Conservation (phyloP, 108 stramenopile genomes). For the Cyclotella cryptica region DNA sequence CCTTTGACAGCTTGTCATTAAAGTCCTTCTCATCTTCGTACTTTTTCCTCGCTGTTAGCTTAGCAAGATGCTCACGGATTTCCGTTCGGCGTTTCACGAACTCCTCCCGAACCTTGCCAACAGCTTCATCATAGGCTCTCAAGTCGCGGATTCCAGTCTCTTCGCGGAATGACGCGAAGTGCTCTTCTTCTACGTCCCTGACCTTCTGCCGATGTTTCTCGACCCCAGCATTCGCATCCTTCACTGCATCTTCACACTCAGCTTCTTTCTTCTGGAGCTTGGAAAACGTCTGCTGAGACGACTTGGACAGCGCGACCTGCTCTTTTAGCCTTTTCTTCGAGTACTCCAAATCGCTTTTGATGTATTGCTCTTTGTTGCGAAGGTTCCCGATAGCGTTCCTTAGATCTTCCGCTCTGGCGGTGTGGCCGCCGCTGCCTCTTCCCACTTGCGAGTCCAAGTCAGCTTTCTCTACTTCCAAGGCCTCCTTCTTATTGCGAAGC, state of each 20-base stretch:
- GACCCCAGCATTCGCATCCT: constrained; percentile 55
- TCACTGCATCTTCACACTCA: constrained; percentile 59
- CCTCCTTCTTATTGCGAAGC: constrained; percentile 72
- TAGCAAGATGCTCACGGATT: constrained; percentile 78
- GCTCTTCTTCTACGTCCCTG: constrained; percentile 82
- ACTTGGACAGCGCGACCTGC: constrained; percentile 65
- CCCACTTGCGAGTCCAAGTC: constrained; percentile 65
- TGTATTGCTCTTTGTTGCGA: constrained; percentile 73
- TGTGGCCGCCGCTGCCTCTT: constrained; percentile 54
- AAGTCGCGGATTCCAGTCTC: constrained; percentile 84
- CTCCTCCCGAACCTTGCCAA: constrained; percentile 81
- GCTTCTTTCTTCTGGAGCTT: constrained; percentile 58
- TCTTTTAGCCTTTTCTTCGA: constrained; percentile 78
- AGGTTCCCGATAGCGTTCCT: constrained; percentile 74
- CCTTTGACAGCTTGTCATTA: constrained; percentile 61
- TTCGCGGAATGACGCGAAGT: constrained; percentile 80
- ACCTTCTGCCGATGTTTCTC: constrained; percentile 56
- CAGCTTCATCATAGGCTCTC: constrained; percentile 86
- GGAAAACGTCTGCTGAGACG: constrained; percentile 56
- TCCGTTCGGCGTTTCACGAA: constrained; percentile 75
- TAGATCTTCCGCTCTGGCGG: constrained; percentile 73
- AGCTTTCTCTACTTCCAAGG: constrained; percentile 73
- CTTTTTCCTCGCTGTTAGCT: constrained; percentile 58
- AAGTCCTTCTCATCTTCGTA: constrained; percentile 64
- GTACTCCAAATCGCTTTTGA: constrained; percentile 80